Conservation (phyloP, 2,329 filamentous ascomycete species). For the Lachnellula hyalina region DNA sequence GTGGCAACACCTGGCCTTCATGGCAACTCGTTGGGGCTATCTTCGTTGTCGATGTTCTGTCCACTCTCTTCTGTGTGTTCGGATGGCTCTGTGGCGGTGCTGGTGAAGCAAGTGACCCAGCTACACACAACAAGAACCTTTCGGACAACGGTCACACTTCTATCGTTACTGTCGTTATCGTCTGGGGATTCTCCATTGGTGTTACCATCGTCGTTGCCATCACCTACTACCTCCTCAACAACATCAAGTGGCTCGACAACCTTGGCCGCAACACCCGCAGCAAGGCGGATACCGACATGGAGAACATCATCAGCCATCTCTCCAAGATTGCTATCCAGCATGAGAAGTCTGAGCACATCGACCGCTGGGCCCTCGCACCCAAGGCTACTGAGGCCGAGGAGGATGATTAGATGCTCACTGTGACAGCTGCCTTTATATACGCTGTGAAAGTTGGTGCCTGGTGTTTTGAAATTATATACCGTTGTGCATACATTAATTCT, state of each 20-base stretch:
- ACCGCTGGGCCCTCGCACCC: conserved; percentile 25
- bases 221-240: conserved; percentile 58
- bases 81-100: conserved; percentile 61
- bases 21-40: conserved; percentile 71
- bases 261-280: conserved; percentile 58
- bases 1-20: conserved; percentile 67
- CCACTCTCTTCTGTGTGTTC: conserved; percentile 70
- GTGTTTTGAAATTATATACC: background rate
- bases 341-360: conserved; percentile 43
- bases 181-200: conserved; percentile 63
- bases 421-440: background rate
- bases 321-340: conserved; percentile 59
- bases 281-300: conserved; percentile 56
- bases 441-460: background rate
- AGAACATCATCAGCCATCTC: conserved; percentile 61
- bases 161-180: conserved; percentile 57
- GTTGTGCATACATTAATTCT: background rate
- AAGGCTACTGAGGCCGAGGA: conserved; percentile 30
- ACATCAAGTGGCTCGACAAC: conserved; percentile 52
- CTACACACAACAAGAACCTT: conserved; percentile 33
- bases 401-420: conserved; percentile 26
- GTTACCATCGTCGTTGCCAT: conserved; percentile 62
- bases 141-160: conserved; percentile 39
- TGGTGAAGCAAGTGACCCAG: conserved; percentile 33
- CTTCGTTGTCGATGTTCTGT: conserved; percentile 63